phyloP scores from a whole-genome alignment of 805 yeast species.

The Komagataella pastoris region DNA sequence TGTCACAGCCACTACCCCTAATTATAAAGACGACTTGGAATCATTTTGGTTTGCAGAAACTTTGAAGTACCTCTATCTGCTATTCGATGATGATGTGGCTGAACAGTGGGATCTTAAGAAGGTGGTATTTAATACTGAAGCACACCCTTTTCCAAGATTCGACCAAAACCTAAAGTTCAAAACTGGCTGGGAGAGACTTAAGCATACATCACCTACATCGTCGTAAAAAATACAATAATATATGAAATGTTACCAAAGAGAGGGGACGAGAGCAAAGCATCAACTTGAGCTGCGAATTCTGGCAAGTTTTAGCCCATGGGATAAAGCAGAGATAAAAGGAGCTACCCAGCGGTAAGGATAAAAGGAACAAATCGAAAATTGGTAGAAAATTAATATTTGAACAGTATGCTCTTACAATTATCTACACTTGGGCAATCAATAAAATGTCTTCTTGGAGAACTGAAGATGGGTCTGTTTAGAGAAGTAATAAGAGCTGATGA shows the following conservation, averaged over 20 bases:
- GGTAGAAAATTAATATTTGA: too few relatives aligned
- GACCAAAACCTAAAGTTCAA: constrained; percentile 33
- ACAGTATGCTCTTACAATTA: too few relatives aligned
- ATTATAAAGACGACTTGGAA: constrained; percentile 61
- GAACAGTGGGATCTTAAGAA: constrained; percentile 50
- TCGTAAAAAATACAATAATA: background rate
- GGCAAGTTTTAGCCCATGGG: background rate
- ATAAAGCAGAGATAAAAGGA: background rate
- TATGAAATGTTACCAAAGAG: constrained; percentile 20
- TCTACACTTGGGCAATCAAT: background rate
- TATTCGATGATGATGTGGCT: constrained; percentile 55
- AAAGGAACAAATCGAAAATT: background rate
- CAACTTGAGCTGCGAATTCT: background rate
- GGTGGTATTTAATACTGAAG: constrained; percentile 83
- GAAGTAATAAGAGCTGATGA: background rate
- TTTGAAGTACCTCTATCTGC: constrained; percentile 66
- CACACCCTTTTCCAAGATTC: constrained; percentile 81
- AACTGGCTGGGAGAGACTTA: constrained; percentile 46
- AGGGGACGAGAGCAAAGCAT: background rate
- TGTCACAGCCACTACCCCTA: constrained; percentile 44
- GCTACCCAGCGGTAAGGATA: background rate
- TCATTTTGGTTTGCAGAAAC: constrained; percentile 94
- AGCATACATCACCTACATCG: background rate
- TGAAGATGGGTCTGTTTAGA: too few relatives aligned
- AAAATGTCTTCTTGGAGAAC: background rate